These are phyloP conservation scores for Podospora comata DNA, from an alignment of 495 filamentous ascomycete species.

Conservation along the genomic window DNA sequence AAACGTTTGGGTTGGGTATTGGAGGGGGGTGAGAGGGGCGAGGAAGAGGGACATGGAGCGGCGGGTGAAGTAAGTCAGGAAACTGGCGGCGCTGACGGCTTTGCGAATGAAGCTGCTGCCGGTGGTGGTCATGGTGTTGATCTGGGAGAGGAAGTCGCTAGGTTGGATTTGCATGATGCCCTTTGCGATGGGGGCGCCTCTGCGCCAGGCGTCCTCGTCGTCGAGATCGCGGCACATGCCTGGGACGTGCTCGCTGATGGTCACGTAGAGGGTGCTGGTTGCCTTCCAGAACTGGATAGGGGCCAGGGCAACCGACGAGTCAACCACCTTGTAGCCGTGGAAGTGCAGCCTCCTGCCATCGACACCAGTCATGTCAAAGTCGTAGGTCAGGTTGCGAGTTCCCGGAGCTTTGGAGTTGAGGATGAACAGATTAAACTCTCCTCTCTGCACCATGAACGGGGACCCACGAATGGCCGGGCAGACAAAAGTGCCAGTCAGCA, in stretches of 20 bases:
- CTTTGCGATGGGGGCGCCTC: conserved; percentile 48
- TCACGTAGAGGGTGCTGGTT: conserved; percentile 62
- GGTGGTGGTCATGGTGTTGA: conserved; percentile 52
- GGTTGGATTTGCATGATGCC: conserved; percentile 59
- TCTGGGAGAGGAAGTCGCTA: conserved; percentile 55
- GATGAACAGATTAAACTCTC: conserved; percentile 58
- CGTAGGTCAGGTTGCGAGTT: conserved; percentile 58
- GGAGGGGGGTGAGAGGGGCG: conserved; percentile 51
- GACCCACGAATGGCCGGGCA: conserved; percentile 54
- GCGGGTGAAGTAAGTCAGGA: conserved; percentile 56
- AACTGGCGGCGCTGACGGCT: conserved; percentile 44
- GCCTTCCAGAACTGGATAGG: conserved; percentile 56
- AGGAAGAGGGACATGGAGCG: conserved; percentile 56
- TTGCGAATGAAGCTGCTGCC: conserved; percentile 46
- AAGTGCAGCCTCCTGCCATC: conserved; percentile 53
- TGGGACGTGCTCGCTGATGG: conserved; percentile 39
- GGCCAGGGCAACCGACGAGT: conserved; percentile 56
- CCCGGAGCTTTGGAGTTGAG: conserved; percentile 52
- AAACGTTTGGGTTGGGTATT: conserved; percentile 50
- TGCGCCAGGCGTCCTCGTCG: conserved; percentile 38
- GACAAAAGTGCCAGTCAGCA: conserved; percentile 62
- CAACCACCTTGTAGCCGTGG: conserved; percentile 60
- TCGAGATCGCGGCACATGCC: conserved; percentile 33
- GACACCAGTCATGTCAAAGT: conserved; percentile 56
- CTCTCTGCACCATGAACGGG: conserved; percentile 59